A percentile compares a stretch with the other conserved stretches of the same genome.
phyloP scores from a whole-genome alignment of 805 yeast species.

The Candida chauliodis region DNA sequence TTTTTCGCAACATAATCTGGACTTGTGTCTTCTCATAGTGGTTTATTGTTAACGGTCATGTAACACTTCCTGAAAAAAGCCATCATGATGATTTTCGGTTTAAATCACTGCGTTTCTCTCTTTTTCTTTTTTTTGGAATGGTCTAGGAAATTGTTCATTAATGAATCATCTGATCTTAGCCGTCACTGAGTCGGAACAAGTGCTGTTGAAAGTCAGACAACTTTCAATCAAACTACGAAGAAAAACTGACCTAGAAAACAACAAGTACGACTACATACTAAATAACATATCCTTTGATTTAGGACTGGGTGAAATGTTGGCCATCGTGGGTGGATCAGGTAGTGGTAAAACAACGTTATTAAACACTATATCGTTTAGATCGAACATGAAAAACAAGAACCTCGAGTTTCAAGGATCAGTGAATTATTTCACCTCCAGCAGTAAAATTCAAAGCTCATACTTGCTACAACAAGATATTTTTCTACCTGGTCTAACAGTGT shows the following conservation, averaged over 20 bases:
- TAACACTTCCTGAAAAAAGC: not conserved
- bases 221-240: not conserved
- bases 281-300: constrained; percentile 29
- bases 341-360: constrained; percentile 41
- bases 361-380: constrained; percentile 50
- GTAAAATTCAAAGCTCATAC: constrained; percentile 47
- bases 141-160: no score
- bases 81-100: not conserved
- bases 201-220: constrained; percentile 3
- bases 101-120: not conserved
- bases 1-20: constrained; percentile 1
- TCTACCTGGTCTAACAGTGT: constrained; percentile 66
- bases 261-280: constrained; percentile 14
- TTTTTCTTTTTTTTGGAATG: not conserved
- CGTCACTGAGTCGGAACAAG: not conserved
- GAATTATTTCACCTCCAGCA: constrained; percentile 20
- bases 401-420: constrained; percentile 43
- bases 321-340: constrained; percentile 44
- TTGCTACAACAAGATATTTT: constrained; percentile 74
- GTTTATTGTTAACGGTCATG: not conserved
- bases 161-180: not conserved
- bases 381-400: constrained; percentile 36
- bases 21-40: not conserved
- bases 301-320: constrained; percentile 30
- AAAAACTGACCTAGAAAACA: constrained; percentile 9